phyloP scores from a whole-genome alignment of 495 filamentous ascomycete genomes.

The Neohortaea acidophila region DNA sequence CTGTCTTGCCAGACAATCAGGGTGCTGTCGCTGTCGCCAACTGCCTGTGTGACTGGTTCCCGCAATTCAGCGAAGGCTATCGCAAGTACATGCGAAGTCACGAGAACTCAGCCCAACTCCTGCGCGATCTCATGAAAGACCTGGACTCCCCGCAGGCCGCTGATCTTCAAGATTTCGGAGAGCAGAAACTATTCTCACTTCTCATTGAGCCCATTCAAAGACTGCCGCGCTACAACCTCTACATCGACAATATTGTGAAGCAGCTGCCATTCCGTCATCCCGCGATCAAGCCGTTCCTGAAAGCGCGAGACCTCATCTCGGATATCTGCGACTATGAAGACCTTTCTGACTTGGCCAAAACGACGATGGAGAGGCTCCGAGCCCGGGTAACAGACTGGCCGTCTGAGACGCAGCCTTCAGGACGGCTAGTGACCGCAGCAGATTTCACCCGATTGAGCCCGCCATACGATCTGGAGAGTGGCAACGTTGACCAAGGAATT shows the following conservation, averaged over 20 bases:
- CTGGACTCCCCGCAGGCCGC: slow-evolving; percentile 63
- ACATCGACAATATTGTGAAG: slow-evolving; percentile 87
- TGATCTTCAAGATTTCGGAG: slow-evolving; percentile 66
- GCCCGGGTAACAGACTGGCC: slow-evolving; percentile 74
- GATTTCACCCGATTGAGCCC: slow-evolving; percentile 65
- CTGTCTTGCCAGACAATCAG: slow-evolving; percentile 40
- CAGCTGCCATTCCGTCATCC: slow-evolving; percentile 71
- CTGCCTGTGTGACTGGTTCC: slow-evolving; percentile 73
- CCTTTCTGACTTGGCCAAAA: slow-evolving; percentile 46
- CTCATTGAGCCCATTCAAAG: slow-evolving; percentile 94
- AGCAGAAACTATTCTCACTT: slow-evolving; percentile 80
- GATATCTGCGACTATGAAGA: slow-evolving; percentile 87
- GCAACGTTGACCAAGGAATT: slow-evolving; percentile 35
- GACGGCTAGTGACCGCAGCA: slow-evolving; percentile 68
- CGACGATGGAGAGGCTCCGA: slow-evolving; percentile 54
- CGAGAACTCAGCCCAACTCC: slow-evolving; percentile 61
- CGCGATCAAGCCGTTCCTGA: slow-evolving; percentile 61
- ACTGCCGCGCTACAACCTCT: slow-evolving; percentile 81
- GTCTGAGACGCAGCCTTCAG: slow-evolving; percentile 48
- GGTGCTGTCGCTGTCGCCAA: slow-evolving; percentile 62
- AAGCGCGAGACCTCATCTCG: slow-evolving; percentile 77
- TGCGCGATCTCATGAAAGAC: slow-evolving; percentile 58
- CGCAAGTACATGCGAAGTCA: slow-evolving; percentile 80
- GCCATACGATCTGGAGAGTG: slow-evolving; percentile 44
- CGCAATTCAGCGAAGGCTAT: slow-evolving; percentile 76